Percentiles rank a stretch among this genome's conserved stretches.
Conservation (phyloP, 345 rosid genomes). For the Iberis pinnata region DNA sequence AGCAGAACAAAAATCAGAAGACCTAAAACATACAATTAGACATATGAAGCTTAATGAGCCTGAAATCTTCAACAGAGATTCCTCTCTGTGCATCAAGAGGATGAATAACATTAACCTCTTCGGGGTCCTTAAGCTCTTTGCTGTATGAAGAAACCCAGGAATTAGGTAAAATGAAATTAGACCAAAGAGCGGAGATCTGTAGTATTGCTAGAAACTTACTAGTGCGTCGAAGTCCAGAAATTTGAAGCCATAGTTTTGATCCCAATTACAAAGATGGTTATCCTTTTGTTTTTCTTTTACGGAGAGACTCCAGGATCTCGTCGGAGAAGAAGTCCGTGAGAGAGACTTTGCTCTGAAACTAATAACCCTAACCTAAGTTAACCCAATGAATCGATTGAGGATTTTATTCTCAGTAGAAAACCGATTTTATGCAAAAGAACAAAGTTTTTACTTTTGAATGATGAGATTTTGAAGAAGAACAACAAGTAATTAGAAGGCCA, state of each 20-base stretch:
- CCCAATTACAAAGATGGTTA: background rate
- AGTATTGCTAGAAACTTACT: constrained; percentile 32
- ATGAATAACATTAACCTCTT: constrained; percentile 66
- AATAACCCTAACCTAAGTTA: too few relatives aligned
- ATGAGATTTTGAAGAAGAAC: too few relatives aligned
- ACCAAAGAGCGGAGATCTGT: background rate
- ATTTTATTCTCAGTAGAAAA: too few relatives aligned
- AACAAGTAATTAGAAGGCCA: too few relatives aligned
- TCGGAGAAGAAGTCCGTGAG: too few relatives aligned
- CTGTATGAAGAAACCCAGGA: constrained; percentile 35
- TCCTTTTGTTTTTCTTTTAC: background rate
- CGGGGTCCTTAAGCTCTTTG: constrained; percentile 82
- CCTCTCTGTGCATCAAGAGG: constrained; percentile 74
- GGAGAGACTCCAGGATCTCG: too few relatives aligned
- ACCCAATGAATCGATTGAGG: too few relatives aligned
- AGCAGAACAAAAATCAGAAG: constrained; percentile 2
- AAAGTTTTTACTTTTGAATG: too few relatives aligned
- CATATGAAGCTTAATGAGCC: constrained; percentile 82
- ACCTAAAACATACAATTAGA: constrained; percentile 44
- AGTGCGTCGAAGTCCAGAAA: constrained; percentile 92
- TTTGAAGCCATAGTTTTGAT: constrained; percentile 64
- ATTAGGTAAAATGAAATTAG: background rate
- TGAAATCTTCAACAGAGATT: constrained; percentile 75
- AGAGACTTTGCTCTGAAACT: too few relatives aligned
- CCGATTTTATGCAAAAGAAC: too few relatives aligned